These are phyloP conservation scores for Glycine latifolia DNA, from an alignment of 306 rosid species.

Conservation along the genomic window DNA sequence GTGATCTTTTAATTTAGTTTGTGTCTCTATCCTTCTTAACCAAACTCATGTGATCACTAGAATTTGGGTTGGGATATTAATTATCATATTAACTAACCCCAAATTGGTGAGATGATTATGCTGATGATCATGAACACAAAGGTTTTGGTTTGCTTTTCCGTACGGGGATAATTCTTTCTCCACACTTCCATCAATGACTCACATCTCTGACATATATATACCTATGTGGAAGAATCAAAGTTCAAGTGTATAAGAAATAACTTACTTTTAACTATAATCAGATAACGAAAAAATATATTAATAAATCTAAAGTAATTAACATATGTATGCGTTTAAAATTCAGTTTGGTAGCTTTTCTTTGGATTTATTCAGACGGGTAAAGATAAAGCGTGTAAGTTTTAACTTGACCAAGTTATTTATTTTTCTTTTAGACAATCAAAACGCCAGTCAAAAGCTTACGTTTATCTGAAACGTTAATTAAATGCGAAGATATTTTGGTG, in stretches of 20 bases:
- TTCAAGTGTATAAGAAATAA: neutral
- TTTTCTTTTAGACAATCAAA: neutral
- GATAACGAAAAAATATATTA: neutral
- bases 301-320: neutral
- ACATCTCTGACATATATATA: neutral
- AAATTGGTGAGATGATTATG: slow-evolving; percentile 26
- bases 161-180: neutral
- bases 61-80: slow-evolving; percentile 16
- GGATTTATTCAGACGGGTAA: neutral
- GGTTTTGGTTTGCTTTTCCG: too few species aligned
- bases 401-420: slow-evolving; percentile 12
- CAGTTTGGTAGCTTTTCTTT: neutral
- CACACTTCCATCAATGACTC: neutral
- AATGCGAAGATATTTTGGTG: neutral
- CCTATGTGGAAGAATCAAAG: neutral
- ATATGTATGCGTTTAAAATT: neutral
- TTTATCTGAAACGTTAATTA: neutral
- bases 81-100: neutral
- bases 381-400: slow-evolving; percentile 33
- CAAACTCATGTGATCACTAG: slow-evolving; percentile 13
- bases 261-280: neutral
- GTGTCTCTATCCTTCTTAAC: slow-evolving; percentile 25
- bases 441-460: neutral
- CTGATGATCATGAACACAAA: neutral
- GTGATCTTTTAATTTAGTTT: neutral